Evolutionary conservation across 352 stramenopile genomes (phyloP).

Genomic region (Globisporangium carolinianum): DNA sequence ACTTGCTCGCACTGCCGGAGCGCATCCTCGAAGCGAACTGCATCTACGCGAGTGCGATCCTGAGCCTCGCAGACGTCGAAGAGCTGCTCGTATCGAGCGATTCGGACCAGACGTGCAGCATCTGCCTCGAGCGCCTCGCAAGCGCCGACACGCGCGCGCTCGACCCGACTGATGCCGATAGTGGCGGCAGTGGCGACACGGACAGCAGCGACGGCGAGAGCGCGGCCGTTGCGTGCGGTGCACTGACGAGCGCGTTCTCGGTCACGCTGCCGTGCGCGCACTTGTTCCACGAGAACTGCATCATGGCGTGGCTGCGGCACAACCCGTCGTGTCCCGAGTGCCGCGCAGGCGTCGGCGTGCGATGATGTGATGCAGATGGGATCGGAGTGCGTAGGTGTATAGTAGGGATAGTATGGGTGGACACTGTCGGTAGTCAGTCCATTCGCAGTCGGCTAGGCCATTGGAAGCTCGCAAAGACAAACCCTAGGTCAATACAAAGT

Average conservation of each 20-base stretch:
- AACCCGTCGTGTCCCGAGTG: conserved; percentile 55
- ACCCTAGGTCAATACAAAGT: no score
- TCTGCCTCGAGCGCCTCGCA: conserved; percentile 40
- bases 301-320: conserved; percentile 58
- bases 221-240: not conserved
- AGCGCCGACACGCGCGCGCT: conserved; percentile 17
- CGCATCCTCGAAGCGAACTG: conserved; percentile 41
- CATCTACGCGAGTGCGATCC: conserved; percentile 45
- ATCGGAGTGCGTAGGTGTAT: no score
- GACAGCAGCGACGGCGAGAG: not conserved
- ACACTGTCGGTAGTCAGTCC: no score
- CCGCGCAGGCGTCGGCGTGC: conserved; percentile 26
- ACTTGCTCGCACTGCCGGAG: conserved; percentile 45
- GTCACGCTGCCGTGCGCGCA: conserved; percentile 46
- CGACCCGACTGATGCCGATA: conserved; percentile 1
- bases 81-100: conserved; percentile 20
- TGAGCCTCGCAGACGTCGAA: conserved; percentile 50
- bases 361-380: no score
- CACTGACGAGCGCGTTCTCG: conserved; percentile 15
- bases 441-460: no score
- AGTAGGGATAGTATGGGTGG: no score
- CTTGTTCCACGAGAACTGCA: conserved; percentile 60
- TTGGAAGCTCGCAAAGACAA: no score
- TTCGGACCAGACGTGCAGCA: conserved; percentile 41
- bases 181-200: not conserved